Base-by-base conservation (phyloP, 768 basidiomycete species). In the Suillus variegatus region DNA sequence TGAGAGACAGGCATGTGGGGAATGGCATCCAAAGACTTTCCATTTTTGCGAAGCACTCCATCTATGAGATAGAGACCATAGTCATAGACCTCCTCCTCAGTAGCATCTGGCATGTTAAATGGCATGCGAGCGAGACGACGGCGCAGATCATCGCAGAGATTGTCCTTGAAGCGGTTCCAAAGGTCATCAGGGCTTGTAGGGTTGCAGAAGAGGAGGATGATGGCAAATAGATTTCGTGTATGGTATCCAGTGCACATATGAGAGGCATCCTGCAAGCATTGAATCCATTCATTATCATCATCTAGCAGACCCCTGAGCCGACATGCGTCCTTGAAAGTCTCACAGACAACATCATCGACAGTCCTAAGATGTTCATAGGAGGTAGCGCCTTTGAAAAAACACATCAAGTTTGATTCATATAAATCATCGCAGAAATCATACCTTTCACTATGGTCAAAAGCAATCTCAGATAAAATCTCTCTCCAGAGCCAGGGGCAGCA, bases 231-330 rank as follows among this genome's bases (percentile, higher is more conserved):
- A 5, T 67, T 60, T 0, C n/a, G n/a, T 77, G 71, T 0, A 85
- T 70, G 8, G 12, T 8, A 9, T 1, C 82, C 83, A 25, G 76
- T 80, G 38, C 76, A 71, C 69, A 85, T 82, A 0, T 61, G 38
- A 16, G 71, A 64, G 47, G 81, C 83, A 18, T 86, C 82, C 20
- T 70, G 8, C 0, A 86, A 64, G 67, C 83, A 85, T 6, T 66
- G 64, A 0, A 70, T 20, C 80, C 81, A 85, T 68, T 86, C 83
- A n/a, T 68, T 69, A 69, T 86, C 80, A 77, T 84, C 79, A n/a
- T 83, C 76, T 4, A 86, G 72, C 0, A 86, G 76, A 1, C 82
- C 83, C 8, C 61, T 57, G n/a, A 76, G 76, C 14, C 73, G n/a
- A 62, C 84, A 86, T 4, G 83, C 82, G 0, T 76, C 78, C 38